Conservation (phyloP, 352 stramenopile genomes). For the Plasmopara halstedii region DNA sequence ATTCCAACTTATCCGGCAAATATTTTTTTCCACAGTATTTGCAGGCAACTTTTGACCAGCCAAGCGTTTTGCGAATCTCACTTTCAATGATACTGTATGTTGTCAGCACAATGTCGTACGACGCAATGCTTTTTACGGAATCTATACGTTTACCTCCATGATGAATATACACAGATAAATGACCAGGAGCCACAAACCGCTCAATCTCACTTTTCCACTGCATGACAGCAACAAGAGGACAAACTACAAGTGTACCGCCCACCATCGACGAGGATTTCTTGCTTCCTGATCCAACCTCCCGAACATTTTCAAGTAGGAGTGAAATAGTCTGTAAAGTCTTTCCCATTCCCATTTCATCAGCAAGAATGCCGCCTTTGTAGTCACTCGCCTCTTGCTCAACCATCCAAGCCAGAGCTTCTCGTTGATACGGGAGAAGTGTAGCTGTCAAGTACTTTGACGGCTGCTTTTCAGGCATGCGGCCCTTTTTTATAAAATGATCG, state of each 20-base stretch:
- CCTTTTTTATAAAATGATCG: slow-evolving; percentile 67
- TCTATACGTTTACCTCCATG: slow-evolving; percentile 88
- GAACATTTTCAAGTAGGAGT: slow-evolving; percentile 90
- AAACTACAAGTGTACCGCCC: slow-evolving; percentile 94
- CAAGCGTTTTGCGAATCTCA: slow-evolving; percentile 82
- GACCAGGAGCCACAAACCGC: slow-evolving; percentile 87
- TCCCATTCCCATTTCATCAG: slow-evolving; percentile 98
- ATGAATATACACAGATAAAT: slow-evolving; percentile 94
- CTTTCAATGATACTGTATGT: slow-evolving; percentile 96
- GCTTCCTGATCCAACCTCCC: slow-evolving; percentile 14
- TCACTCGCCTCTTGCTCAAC: slow-evolving; percentile 85
- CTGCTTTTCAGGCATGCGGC: slow-evolving; percentile 54
- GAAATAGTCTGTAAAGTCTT: slow-evolving; percentile 98
- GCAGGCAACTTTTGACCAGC: slow-evolving; percentile 81
- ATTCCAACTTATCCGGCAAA: slow-evolving; percentile 90
- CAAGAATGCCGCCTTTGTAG: slow-evolving; percentile 93
- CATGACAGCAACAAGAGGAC: slow-evolving; percentile 93
- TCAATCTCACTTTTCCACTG: slow-evolving; percentile 91
- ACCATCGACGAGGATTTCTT: slow-evolving; percentile 17
- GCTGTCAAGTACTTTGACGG: slow-evolving; percentile 75
- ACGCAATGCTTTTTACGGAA: slow-evolving; percentile 71
- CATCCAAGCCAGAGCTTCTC: slow-evolving; percentile 96
- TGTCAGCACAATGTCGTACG: slow-evolving; percentile 98
- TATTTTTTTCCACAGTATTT: slow-evolving; percentile 93
- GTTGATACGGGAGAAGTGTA: slow-evolving; percentile 97